phyloP scores from a whole-genome alignment of 2,329 filamentous ascomycete genomes.

The Fusarium duplospermum region DNA sequence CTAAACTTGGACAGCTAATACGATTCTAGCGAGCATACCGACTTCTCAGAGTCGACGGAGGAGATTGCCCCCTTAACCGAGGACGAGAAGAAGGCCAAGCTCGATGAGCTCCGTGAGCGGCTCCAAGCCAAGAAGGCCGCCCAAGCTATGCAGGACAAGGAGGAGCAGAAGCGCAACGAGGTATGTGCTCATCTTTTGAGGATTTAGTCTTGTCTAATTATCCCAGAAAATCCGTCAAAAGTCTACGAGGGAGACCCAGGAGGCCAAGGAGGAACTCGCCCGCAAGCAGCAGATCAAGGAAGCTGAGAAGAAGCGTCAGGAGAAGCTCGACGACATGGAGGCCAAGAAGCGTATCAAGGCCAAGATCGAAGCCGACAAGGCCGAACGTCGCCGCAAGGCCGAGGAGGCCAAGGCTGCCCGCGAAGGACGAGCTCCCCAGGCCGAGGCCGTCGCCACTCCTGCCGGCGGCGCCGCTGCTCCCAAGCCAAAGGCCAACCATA shows the following conservation, averaged over 20 bases:
- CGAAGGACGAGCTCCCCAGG: slow-evolving; percentile 73
- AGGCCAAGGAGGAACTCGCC: slow-evolving; percentile 88
- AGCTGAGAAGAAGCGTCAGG: slow-evolving; percentile 84
- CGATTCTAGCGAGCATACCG: slow-evolving; percentile 75
- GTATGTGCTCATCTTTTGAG: slow-evolving; percentile 53
- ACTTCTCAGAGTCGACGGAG: slow-evolving; percentile 94
- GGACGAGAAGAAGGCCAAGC: slow-evolving; percentile 85
- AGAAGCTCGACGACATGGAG: slow-evolving; percentile 86
- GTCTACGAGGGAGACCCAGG: slow-evolving; percentile 88
- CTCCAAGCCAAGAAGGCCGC: slow-evolving; percentile 78
- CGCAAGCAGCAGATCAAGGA: slow-evolving; percentile 94
- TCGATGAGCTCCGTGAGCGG: slow-evolving; percentile 79
- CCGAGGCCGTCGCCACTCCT: slow-evolving; percentile 58
- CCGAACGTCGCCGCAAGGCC: slow-evolving; percentile 85
- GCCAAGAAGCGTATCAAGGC: slow-evolving; percentile 91
- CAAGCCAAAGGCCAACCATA: slow-evolving; percentile 78
- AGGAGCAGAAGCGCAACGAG: slow-evolving; percentile 88
- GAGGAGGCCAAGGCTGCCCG: slow-evolving; percentile 87
- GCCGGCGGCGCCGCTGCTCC: slow-evolving; percentile 55
- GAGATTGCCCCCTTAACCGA: slow-evolving; percentile 91
- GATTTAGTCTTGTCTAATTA: background rate
- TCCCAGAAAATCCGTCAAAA: slow-evolving; percentile 80
- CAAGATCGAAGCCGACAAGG: slow-evolving; percentile 95
- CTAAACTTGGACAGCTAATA: background rate
- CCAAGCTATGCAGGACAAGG: slow-evolving; percentile 78